Conservation (phyloP, 768 basidiomycete genomes). For the Lanmaoa pseudosensibilis region DNA sequence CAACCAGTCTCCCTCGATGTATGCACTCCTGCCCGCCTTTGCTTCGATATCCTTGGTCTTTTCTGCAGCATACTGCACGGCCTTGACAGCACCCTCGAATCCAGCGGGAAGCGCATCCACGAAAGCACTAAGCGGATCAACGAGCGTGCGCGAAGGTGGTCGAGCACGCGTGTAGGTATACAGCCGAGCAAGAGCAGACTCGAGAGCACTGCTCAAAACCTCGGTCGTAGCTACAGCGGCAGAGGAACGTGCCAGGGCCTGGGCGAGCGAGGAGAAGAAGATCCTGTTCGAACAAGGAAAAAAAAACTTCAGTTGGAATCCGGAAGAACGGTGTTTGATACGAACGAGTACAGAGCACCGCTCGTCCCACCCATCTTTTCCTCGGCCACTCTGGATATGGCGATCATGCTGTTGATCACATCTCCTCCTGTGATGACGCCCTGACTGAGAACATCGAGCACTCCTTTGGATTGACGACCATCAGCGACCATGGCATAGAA, state of each 20-base stretch:
- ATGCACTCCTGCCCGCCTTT: slow-evolving; percentile 86
- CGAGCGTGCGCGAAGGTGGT: slow-evolving; percentile 84
- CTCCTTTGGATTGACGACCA: slow-evolving; percentile 40
- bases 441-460: slow-evolving; percentile 56
- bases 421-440: slow-evolving; percentile 62
- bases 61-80: slow-evolving; percentile 67
- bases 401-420: slow-evolving; percentile 61
- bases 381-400: slow-evolving; percentile 73
- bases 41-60: slow-evolving; percentile 74
- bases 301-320: not conserved
- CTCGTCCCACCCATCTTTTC: slow-evolving; percentile 90
- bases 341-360: slow-evolving; percentile 88
- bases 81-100: slow-evolving; percentile 53
- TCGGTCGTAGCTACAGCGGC: slow-evolving; percentile 38
- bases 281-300: slow-evolving; percentile 50
- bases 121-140: slow-evolving; percentile 89
- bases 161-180: slow-evolving; percentile 88
- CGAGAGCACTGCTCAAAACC: slow-evolving; percentile 62
- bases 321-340: slow-evolving; percentile 14
- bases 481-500: not conserved
- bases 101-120: slow-evolving; percentile 40
- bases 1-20: slow-evolving; percentile 71
- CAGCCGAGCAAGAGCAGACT: slow-evolving; percentile 56
- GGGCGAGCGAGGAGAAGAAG: slow-evolving; percentile 86
- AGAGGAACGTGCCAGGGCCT: slow-evolving; percentile 53